phyloP scores from a whole-genome alignment of 306 rosid species.

The Quillaja saponaria region DNA sequence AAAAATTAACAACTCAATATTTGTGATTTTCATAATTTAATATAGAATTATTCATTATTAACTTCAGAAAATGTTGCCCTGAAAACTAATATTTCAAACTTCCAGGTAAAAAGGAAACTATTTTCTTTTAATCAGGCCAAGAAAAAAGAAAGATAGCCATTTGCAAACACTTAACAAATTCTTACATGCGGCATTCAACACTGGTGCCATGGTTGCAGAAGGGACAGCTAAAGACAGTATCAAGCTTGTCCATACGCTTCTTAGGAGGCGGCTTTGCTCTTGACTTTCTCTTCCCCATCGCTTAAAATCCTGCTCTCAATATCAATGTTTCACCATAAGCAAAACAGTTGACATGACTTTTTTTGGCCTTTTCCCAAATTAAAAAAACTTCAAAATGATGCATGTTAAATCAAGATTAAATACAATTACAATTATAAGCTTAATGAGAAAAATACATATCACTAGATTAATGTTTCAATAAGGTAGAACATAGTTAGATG shows the following conservation, averaged over 20 bases:
- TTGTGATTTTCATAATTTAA: too few species aligned
- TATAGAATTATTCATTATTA: background rate
- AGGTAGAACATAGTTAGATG: too few species aligned
- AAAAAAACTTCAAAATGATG: background rate
- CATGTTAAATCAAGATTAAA: background rate
- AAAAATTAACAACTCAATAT: too few species aligned
- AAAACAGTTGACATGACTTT: background rate
- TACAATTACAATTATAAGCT: background rate
- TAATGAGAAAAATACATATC: background rate
- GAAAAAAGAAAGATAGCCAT: background rate
- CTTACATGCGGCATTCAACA: conserved; percentile 93
- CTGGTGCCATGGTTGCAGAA: conserved; percentile 95
- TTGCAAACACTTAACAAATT: background rate
- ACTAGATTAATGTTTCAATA: too few species aligned
- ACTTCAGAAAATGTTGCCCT: conserved; percentile 10
- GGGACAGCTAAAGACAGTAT: conserved; percentile 94
- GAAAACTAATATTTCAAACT: background rate
- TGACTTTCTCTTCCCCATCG: conserved; percentile 93
- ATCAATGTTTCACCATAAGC: conserved; percentile 16
- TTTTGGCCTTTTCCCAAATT: background rate
- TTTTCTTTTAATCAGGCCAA: background rate
- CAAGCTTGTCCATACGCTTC: conserved; percentile 97
- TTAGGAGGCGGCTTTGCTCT: conserved; percentile 89
- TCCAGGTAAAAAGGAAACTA: too few species aligned
- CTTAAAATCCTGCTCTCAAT: conserved; percentile 37